Percentiles rank a stretch among this genome's conserved stretches.
phyloP scores from a whole-genome alignment of 768 basidiomycete species.

The Auriculariales sp. region DNA sequence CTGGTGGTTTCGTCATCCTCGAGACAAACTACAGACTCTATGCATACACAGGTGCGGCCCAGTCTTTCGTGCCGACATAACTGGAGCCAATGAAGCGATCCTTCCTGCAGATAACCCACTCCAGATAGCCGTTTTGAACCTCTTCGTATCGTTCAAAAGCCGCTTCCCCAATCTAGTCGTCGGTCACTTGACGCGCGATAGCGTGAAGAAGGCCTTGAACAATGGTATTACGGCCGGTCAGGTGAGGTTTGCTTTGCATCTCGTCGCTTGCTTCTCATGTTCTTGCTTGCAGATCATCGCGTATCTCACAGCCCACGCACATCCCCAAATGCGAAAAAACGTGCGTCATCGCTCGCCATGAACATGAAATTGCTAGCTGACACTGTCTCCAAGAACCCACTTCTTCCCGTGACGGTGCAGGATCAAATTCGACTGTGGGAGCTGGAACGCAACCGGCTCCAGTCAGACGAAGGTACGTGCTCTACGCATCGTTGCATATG shows the following conservation, averaged over 20 bases:
- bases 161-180: slow-evolving; percentile 97
- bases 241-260: slow-evolving; percentile 29
- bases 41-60: slow-evolving; percentile 86
- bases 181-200: slow-evolving; percentile 86
- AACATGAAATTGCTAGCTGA: slow-evolving; percentile 6
- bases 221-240: slow-evolving; percentile 97
- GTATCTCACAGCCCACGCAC: slow-evolving; percentile 87
- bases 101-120: slow-evolving; percentile 67
- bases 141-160: slow-evolving; percentile 85
- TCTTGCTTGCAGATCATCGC: slow-evolving; percentile 63
- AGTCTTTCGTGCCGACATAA: not conserved
- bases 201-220: slow-evolving; percentile 82
- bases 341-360: slow-evolving; percentile 25
- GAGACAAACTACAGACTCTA: slow-evolving; percentile 98
- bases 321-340: slow-evolving; percentile 95
- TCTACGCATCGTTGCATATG: slow-evolving; percentile 7
- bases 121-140: slow-evolving; percentile 88
- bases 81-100: not conserved
- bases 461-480: slow-evolving; percentile 66
- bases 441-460: slow-evolving; percentile 82
- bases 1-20: slow-evolving; percentile 83
- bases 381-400: slow-evolving; percentile 69
- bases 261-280: slow-evolving; percentile 8
- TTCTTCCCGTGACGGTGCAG: slow-evolving; percentile 92
- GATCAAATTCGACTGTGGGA: slow-evolving; percentile 98